Percentiles rank a stretch among this genome's conserved stretches.
These are phyloP conservation scores for Babesia sp. DNA, from an alignment of 169 alveolate genomes.

Conservation along the genomic window DNA sequence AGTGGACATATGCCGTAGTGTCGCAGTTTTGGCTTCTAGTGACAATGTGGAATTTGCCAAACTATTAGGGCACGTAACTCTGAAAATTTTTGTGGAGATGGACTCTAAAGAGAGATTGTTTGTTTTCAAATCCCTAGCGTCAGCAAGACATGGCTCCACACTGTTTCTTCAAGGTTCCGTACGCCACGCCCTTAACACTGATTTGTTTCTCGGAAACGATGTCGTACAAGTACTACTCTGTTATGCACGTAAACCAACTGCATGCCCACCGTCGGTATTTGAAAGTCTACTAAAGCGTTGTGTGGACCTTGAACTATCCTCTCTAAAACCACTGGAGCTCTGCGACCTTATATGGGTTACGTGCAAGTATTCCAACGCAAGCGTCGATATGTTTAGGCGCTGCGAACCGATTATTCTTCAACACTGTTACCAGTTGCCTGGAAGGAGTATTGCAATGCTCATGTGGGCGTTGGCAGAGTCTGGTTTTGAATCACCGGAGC, in stretches of 20 bases:
- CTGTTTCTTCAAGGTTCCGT: slow-evolving; percentile 34
- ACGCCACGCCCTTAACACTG: background rate
- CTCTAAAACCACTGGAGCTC: slow-evolving; percentile 14
- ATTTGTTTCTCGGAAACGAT: slow-evolving; percentile 24
- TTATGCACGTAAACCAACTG: slow-evolving; percentile 36
- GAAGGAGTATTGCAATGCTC: slow-evolving; percentile 53
- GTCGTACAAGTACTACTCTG: slow-evolving; percentile 12
- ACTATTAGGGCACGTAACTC: slow-evolving; percentile 33
- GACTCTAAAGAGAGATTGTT: slow-evolving; percentile 25
- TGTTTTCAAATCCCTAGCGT: slow-evolving; percentile 28
- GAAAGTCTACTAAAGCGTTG: slow-evolving; percentile 27
- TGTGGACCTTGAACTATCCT: slow-evolving; percentile 16
- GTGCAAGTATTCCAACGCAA: slow-evolving; percentile 19
- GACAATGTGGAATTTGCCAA: slow-evolving; percentile 57
- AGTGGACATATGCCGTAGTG: slow-evolving; percentile 44
- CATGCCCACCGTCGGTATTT: slow-evolving; percentile 35
- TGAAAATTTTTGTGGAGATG: slow-evolving; percentile 11
- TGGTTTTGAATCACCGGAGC: slow-evolving; percentile 9
- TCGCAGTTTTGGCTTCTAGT: slow-evolving; percentile 20
- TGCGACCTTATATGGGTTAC: slow-evolving; percentile 60
- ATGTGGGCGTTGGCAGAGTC: slow-evolving; percentile 53
- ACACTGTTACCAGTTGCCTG: slow-evolving; percentile 11
- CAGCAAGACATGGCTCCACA: slow-evolving; percentile 34
- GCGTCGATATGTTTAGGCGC: slow-evolving; percentile 16
- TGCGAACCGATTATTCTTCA: slow-evolving; percentile 1